A percentile compares a stretch with the other conserved stretches of the same genome.
Conservation (phyloP, 805 yeast species). For the Naumovozyma dairenensis region DNA sequence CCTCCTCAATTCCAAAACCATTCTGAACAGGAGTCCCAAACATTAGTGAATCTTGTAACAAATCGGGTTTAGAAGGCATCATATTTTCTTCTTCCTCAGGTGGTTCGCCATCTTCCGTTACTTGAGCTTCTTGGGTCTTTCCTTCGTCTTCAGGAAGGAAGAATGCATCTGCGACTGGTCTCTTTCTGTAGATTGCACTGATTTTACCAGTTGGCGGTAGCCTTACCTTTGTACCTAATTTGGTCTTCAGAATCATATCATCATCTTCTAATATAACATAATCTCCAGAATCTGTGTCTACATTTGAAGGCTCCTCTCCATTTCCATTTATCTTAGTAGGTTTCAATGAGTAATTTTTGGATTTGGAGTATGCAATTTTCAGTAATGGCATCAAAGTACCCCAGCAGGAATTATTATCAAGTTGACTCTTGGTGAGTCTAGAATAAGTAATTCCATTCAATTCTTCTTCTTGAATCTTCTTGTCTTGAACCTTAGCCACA, state of each 20-base stretch:
- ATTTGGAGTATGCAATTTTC: slow-evolving; percentile 32
- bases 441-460: slow-evolving; percentile 46
- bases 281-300: slow-evolving; percentile 18
- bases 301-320: slow-evolving; percentile 22
- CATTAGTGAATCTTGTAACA: not conserved
- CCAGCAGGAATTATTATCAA: slow-evolving; percentile 43
- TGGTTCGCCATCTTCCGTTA: not conserved
- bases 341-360: slow-evolving; percentile 36
- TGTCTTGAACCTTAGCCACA: slow-evolving; percentile 43
- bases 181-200: slow-evolving; percentile 60
- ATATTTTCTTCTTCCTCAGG: slow-evolving; percentile 1
- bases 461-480: slow-evolving; percentile 53
- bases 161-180: slow-evolving; percentile 42
- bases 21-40: slow-evolving; percentile 1
- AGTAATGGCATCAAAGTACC: slow-evolving; percentile 46
- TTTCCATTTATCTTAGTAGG: slow-evolving; percentile 29
- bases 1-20: slow-evolving; percentile 2
- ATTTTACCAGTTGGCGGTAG: slow-evolving; percentile 89
- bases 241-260: slow-evolving; percentile 68
- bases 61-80: not conserved
- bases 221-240: slow-evolving; percentile 58
- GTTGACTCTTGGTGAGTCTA: slow-evolving; percentile 41
- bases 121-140: slow-evolving; percentile 3
- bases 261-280: slow-evolving; percentile 70
- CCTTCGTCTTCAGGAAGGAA: slow-evolving; percentile 35